These are phyloP conservation scores for Coemansia sp. DNA, from an alignment of 192 early-diverging fungal species.

Conservation along the genomic window DNA sequence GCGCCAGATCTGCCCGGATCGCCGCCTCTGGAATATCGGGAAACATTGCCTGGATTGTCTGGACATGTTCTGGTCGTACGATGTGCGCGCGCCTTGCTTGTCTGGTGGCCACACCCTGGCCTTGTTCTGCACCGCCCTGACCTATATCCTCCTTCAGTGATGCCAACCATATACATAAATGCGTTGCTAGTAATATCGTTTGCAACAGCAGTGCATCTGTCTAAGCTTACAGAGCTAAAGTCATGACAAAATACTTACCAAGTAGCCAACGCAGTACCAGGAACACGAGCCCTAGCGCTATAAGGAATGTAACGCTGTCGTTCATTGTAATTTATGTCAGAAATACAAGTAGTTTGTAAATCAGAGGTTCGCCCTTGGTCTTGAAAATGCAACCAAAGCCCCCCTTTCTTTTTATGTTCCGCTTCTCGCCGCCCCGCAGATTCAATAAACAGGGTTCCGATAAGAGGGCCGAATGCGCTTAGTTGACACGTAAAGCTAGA, in stretches of 20 bases:
- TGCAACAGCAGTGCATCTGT: neutral
- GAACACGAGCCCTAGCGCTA: slow-evolving; percentile 46
- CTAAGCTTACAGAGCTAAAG: neutral
- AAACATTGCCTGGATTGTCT: slow-evolving; percentile 78
- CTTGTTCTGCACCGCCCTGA: slow-evolving; percentile 39
- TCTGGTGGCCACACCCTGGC: slow-evolving; percentile 11
- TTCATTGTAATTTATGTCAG: slow-evolving; percentile 26
- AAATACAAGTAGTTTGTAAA: neutral
- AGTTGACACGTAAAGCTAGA: neutral
- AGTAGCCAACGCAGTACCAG: slow-evolving; percentile 50
- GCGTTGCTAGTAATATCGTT: neutral
- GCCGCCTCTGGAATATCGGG: slow-evolving; percentile 75
- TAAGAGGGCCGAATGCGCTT: neutral
- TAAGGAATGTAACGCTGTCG: slow-evolving; percentile 45
- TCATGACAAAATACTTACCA: slow-evolving; percentile 21
- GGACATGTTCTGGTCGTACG: slow-evolving; percentile 58
- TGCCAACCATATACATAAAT: neutral
- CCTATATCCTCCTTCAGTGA: slow-evolving; percentile 18
- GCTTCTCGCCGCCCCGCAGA: neutral
- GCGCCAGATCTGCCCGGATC: slow-evolving; percentile 72
- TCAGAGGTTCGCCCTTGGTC: neutral
- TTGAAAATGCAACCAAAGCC: neutral
- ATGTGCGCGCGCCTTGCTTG: slow-evolving; percentile 25
- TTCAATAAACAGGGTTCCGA: neutral
- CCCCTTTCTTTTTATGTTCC: neutral